These are phyloP conservation scores for Curvularia eragrostidis DNA, from an alignment of 2,329 filamentous ascomycete species.

Conservation along the genomic window DNA sequence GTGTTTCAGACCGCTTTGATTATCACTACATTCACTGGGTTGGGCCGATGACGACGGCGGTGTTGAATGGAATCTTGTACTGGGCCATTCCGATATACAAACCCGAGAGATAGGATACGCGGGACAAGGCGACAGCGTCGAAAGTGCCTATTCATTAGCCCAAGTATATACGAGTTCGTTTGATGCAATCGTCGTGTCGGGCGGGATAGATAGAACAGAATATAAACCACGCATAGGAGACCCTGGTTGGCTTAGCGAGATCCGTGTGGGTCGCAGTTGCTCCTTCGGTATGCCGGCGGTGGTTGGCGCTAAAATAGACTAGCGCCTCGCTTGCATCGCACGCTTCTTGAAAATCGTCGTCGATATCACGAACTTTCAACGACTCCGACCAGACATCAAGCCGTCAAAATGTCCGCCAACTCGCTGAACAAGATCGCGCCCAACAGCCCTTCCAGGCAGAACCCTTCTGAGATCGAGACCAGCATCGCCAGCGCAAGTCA, in stretches of 20 bases:
- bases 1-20: conserved; percentile 32
- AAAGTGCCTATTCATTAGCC: not conserved
- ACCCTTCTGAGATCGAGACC: conserved; percentile 96
- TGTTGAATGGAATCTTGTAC: conserved; percentile 1
- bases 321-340: conserved; percentile 15
- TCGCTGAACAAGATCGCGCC: conserved; percentile 96
- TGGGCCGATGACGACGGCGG: not conserved
- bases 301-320: conserved; percentile 12
- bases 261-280: not conserved
- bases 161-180: too few relatives aligned
- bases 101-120: not conserved
- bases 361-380: conserved; percentile 27
- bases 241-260: not conserved
- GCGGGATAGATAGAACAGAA: not conserved
- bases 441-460: conserved; percentile 95
- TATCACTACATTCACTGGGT: conserved; percentile 39
- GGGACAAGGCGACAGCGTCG: too few relatives aligned
- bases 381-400: conserved; percentile 37
- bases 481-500: conserved; percentile 86
- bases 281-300: not conserved
- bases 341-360: conserved; percentile 5
- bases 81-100: conserved; percentile 4
- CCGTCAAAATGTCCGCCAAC: conserved; percentile 63
- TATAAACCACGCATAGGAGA: not conserved
- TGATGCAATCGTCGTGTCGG: too few relatives aligned